Evolutionary conservation across 2,329 filamentous ascomycete species (phyloP).

Genomic region (Penicillium sp.): DNA sequence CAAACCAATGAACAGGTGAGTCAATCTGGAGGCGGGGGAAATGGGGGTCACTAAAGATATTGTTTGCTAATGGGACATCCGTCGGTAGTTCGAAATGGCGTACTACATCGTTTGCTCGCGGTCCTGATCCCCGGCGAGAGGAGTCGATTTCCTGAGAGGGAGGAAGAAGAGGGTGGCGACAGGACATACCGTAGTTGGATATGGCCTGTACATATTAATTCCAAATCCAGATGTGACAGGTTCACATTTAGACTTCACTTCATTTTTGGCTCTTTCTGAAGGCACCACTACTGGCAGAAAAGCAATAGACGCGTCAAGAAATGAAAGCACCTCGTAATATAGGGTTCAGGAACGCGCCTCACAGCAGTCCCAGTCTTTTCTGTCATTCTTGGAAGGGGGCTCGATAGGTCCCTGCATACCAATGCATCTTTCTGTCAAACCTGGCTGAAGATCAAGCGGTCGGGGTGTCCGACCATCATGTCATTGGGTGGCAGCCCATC

Average conservation of each 20-base stretch:
- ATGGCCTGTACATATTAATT: conserved; percentile 10
- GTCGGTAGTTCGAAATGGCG: conserved; percentile 40
- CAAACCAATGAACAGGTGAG: conserved; percentile 79
- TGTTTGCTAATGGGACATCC: conserved; percentile 4
- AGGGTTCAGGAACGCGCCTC: conserved; percentile 10
- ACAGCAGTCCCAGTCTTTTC: conserved; percentile 1
- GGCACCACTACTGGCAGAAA: background rate
- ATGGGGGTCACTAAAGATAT: background rate
- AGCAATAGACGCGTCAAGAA: conserved; percentile 5
- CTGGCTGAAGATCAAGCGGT: conserved; percentile 1
- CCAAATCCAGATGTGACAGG: conserved; percentile 23
- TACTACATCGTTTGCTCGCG: conserved; percentile 28
- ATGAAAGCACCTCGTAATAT: conserved; percentile 3
- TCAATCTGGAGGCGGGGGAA: conserved; percentile 3
- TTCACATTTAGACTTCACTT: conserved; percentile 1
- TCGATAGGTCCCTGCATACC: conserved; percentile 27
- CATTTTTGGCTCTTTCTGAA: conserved; percentile 7
- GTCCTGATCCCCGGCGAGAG: background rate
- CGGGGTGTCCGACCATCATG: background rate
- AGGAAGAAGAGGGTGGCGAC: conserved; percentile 2
- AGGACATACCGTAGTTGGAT: conserved; percentile 6
- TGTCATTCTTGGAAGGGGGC: conserved; percentile 15
- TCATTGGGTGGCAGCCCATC: conserved; percentile 9
- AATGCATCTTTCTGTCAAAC: conserved; percentile 9
- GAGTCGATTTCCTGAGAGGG: background rate